These are phyloP conservation scores for Laguncularia racemosa DNA, from an alignment of 345 rosid species.

Conservation along the genomic window DNA sequence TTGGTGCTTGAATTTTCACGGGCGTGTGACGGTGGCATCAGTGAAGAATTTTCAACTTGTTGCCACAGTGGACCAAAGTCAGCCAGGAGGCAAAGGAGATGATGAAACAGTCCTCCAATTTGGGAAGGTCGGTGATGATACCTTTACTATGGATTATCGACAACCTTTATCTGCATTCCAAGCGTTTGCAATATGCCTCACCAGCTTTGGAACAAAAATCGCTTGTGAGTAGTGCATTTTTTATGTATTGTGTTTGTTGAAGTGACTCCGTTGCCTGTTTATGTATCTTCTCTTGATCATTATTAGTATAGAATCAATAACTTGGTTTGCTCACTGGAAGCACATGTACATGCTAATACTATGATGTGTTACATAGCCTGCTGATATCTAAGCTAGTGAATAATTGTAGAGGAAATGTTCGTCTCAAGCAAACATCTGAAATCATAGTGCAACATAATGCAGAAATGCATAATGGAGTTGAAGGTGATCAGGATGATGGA, in stretches of 20 bases:
- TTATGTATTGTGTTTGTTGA: conserved; percentile 1
- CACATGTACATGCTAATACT: conserved; percentile 28
- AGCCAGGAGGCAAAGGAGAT: conserved; percentile 81
- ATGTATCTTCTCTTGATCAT: conserved; percentile 5
- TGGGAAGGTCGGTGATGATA: conserved; percentile 83
- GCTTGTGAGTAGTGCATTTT: conserved; percentile 64
- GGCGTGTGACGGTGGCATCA: conserved; percentile 88
- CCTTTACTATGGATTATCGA: conserved; percentile 87
- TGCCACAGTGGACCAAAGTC: conserved; percentile 70
- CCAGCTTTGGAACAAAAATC: conserved; percentile 93
- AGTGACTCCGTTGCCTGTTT: conserved; percentile 11
- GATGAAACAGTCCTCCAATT: conserved; percentile 88
- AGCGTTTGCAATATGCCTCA: conserved; percentile 89
- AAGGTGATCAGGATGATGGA: too few species aligned
- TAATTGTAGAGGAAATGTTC: too few species aligned
- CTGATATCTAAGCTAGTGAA: too few species aligned
- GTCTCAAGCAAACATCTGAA: too few species aligned
- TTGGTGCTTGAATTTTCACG: conserved; percentile 96
- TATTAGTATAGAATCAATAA: conserved; percentile 1
- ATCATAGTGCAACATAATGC: neutral
- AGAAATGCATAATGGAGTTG: neutral
- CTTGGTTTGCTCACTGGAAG: conserved; percentile 7
- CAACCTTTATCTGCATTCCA: conserved; percentile 91
- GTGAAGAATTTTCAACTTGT: conserved; percentile 90
- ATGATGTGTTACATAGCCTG: conserved; percentile 8